Percentiles rank a stretch among this genome's conserved stretches.
These are phyloP conservation scores for Sutorius eximius DNA, from an alignment of 1,284 basidiomycete genomes.

Conservation along the genomic window DNA sequence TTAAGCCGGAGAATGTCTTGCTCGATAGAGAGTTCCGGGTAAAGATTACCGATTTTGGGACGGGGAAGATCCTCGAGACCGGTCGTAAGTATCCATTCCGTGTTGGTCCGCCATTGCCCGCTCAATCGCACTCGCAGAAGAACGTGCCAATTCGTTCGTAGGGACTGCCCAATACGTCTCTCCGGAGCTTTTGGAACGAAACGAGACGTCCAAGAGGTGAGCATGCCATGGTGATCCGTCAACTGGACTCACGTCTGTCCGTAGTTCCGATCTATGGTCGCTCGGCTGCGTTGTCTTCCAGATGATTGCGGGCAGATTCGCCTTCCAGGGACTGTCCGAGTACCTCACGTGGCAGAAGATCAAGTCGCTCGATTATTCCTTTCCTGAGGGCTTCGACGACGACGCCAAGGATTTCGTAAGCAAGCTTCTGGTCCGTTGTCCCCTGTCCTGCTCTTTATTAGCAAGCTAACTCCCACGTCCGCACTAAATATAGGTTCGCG, in stretches of 20 bases:
- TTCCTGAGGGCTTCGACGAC: conserved; percentile 72
- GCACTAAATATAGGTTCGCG: conserved; percentile 51
- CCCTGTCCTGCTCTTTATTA: background rate
- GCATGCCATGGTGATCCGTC: background rate
- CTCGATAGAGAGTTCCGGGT: conserved; percentile 83
- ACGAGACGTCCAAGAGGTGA: conserved; percentile 71
- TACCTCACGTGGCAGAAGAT: conserved; percentile 84
- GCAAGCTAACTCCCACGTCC: background rate
- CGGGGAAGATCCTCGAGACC: conserved; percentile 81
- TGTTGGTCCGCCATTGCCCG: background rate
- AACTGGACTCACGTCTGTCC: background rate
- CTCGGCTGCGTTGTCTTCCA: conserved; percentile 96
- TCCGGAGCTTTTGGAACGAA: conserved; percentile 84
- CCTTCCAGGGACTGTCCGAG: conserved; percentile 86
- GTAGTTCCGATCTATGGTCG: conserved; percentile 95
- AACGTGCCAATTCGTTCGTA: conserved; percentile 82
- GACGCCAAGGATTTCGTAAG: conserved; percentile 68
- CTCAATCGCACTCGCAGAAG: conserved; percentile 35
- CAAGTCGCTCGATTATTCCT: conserved; percentile 70
- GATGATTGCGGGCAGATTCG: conserved; percentile 91
- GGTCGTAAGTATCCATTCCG: conserved; percentile 40
- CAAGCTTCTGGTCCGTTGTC: conserved; percentile 55
- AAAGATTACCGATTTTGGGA: conserved; percentile 97
- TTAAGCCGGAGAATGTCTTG: conserved; percentile 93
- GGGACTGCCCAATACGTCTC: conserved; percentile 96